Evolutionary conservation across 805 yeast species (phyloP).

Genomic region (Maudiozyma bulderi): DNA sequence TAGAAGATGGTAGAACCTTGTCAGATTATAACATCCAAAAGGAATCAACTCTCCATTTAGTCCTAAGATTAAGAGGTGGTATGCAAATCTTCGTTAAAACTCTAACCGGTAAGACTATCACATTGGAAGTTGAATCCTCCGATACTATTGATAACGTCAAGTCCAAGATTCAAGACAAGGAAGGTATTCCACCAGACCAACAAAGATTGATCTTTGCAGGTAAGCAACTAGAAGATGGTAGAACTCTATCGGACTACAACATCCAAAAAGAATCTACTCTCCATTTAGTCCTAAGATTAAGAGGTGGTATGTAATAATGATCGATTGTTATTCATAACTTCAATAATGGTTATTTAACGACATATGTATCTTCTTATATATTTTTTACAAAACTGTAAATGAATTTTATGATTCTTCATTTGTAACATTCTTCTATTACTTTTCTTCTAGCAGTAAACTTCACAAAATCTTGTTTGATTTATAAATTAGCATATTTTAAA

Average conservation of each 20-base stretch:
- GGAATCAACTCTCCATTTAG: conserved; percentile 82
- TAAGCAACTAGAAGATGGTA: conserved; percentile 63
- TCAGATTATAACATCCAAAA: conserved; percentile 94
- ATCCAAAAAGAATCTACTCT: conserved; percentile 63
- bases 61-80: conserved; percentile 77
- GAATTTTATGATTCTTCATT: too few species aligned
- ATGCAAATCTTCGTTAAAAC: conserved; percentile 96
- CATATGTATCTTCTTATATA: too few species aligned
- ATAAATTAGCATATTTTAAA: too few species aligned
- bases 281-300: conserved; percentile 61
- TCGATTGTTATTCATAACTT: conserved; percentile 1
- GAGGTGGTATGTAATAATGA: conserved; percentile 51
- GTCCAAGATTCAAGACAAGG: conserved; percentile 64
- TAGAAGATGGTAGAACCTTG: conserved; percentile 91
- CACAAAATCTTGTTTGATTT: too few species aligned
- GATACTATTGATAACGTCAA: conserved; percentile 92
- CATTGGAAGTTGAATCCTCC: conserved; percentile 88
- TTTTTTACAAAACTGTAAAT: too few species aligned
- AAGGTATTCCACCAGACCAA: conserved; percentile 66
- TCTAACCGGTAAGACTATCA: conserved; percentile 94
- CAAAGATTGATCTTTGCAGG: conserved; percentile 64
- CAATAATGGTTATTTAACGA: conserved; percentile 8
- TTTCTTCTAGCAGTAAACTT: too few species aligned
- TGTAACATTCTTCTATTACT: too few species aligned
- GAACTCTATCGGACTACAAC: conserved; percentile 64